Evolutionary conservation across 1,139 yeast species (phyloP).

Genomic region (Meyerozyma guilliermondii): DNA sequence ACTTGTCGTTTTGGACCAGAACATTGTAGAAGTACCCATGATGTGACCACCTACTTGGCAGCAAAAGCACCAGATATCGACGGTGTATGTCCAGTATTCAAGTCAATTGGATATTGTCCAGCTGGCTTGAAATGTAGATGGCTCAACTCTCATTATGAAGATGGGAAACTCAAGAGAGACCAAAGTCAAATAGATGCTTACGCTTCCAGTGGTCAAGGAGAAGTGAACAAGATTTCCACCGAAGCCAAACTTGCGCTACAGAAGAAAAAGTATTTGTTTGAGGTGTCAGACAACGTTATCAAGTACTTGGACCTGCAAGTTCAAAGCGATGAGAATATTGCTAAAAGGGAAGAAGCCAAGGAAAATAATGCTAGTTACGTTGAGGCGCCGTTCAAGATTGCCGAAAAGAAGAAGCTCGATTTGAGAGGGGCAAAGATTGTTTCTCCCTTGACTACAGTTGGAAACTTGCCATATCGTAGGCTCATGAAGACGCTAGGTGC

Average conservation of each 20-base stretch:
- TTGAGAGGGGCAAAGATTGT: conserved; percentile 75
- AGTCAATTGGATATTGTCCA: conserved; percentile 84
- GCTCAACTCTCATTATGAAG: conserved; percentile 68
- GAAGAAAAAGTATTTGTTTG: conserved; percentile 57
- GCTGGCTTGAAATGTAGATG: conserved; percentile 91
- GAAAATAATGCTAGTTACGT: conserved; percentile 50
- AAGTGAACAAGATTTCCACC: conserved; percentile 58
- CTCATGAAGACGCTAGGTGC: conserved; percentile 90
- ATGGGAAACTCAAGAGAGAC: conserved; percentile 42
- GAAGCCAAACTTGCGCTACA: conserved; percentile 54
- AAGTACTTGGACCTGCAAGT: conserved; percentile 50
- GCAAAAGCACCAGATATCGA: conserved; percentile 68
- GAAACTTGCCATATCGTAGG: conserved; percentile 91
- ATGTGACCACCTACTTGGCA: conserved; percentile 56
- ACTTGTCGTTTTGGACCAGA: conserved; percentile 67
- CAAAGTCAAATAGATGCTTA: conserved; percentile 32
- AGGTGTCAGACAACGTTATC: conserved; percentile 49
- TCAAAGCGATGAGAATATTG: conserved; percentile 30
- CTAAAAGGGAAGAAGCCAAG: conserved; percentile 34
- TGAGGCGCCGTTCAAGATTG: conserved; percentile 72
- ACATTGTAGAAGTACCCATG: conserved; percentile 74
- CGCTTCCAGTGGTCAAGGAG: conserved; percentile 37
- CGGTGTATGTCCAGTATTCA: conserved; percentile 79
- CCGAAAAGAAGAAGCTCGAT: conserved; percentile 76
- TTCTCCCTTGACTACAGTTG: conserved; percentile 96